Base-by-base conservation (phyloP, 2,329 filamentous ascomycete genomes). In the Colletotrichum tanaceti region DNA sequence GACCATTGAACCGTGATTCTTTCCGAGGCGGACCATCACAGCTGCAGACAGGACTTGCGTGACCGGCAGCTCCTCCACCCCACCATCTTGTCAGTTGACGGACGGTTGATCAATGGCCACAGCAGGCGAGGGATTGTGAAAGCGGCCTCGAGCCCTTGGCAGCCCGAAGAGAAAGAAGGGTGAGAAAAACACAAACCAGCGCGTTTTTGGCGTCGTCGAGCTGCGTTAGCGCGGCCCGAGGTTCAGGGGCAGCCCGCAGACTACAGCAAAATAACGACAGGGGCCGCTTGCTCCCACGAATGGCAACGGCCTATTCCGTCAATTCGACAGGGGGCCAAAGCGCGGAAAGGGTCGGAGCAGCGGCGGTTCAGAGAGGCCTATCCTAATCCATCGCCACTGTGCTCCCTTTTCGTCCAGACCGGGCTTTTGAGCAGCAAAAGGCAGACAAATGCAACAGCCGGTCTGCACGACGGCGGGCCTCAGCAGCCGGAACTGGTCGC, bases 231-330 rank as follows among this genome's bases (percentile, higher is more conserved):
- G 66, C 47, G 35, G 28, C 57, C 32, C 57, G 58, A 54, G 61
- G 50, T 47, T 55, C 55, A 54, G 60, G 68, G 65, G 59, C 28
- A 35, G n/a, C 9, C 44, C 20, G 35, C 52, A 59, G 43, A 24
- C 41, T 47, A 54, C 59, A 55, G 57, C 41, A 58, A 20, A 10
- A n/a, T n/a, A 16, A 39, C 5, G 61, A 70, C 69, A 69, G 69
- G 69, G 65, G 53, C 60, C 57, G 69, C 65, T 71, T 71, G 69
- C 35, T 32, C 57, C 46, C 53, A 63, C 69, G 69, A 71, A 71
- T 71, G 39, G 58, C 28, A 50, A 22, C 39, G 39, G 28, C 43
- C 50, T 28, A n/a, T 63, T 63, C 46, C 22, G 63, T 53, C 57
- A 55, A 49, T 20, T 43, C 13, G 62, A 43, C 55, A 47, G 60